phyloP scores from a whole-genome alignment of 1,284 basidiomycete species.

The Apiotrichum porosum region DNA sequence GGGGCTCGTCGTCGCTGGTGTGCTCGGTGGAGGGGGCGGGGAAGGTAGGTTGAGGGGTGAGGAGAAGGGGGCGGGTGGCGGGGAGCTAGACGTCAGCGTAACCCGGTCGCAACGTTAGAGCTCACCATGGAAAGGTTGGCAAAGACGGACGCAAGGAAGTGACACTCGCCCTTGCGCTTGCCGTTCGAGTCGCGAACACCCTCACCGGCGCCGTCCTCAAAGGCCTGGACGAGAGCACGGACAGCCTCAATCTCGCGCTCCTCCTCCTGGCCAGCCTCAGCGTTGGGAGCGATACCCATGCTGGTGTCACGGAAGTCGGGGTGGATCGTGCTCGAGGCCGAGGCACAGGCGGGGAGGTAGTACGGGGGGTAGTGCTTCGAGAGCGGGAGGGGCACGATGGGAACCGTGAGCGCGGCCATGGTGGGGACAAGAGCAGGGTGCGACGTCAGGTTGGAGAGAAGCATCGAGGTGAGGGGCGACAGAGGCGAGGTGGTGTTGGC shows the following conservation, averaged over 20 bases:
- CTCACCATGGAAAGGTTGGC: conserved; percentile 78
- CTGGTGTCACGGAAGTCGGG: conserved; percentile 42
- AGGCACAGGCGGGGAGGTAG: conserved; percentile 68
- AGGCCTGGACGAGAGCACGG: conserved; percentile 76
- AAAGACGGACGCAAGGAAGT: conserved; percentile 87
- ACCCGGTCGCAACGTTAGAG: conserved; percentile 8
- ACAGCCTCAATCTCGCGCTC: conserved; percentile 60
- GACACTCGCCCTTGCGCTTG: conserved; percentile 65
- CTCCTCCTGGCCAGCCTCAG: conserved; percentile 56
- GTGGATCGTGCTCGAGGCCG: conserved; percentile 59
- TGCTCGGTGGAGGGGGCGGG: conserved; percentile 31
- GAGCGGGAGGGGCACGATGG: conserved; percentile 56
- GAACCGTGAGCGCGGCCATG: conserved; percentile 64
- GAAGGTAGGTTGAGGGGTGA: conserved; percentile 45
- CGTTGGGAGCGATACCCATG: conserved; percentile 55
- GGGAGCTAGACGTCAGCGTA: conserved; percentile 26
- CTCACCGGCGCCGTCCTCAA: conserved; percentile 65
- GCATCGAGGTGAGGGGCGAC: conserved; percentile 92
- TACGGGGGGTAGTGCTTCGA: conserved; percentile 52
- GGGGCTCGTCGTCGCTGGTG: conserved; percentile 58
- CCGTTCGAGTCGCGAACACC: conserved; percentile 52
- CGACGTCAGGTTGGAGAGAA: conserved; percentile 88
- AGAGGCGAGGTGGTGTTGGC: conserved; percentile 78
- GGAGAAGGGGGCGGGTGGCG: conserved; percentile 36
- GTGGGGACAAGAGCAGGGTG: conserved; percentile 65